Evolutionary conservation across 2,329 filamentous ascomycete genomes (phyloP).

Genomic region (Geoglossum cookeanum): DNA sequence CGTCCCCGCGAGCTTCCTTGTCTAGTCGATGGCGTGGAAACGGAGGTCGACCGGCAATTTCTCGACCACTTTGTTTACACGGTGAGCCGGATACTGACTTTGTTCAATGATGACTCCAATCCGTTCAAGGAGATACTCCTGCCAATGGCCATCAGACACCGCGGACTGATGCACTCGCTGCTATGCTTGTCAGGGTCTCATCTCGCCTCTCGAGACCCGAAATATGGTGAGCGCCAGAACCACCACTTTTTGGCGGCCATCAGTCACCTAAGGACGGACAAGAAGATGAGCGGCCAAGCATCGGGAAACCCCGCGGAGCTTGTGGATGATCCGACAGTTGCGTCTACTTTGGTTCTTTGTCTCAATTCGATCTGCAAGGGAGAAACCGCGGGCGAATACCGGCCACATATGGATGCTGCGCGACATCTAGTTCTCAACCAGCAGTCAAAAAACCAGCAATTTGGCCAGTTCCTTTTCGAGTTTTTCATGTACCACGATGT

Average conservation of each 20-base stretch:
- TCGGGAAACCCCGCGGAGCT: constrained; percentile 18
- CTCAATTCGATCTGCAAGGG: constrained; percentile 42
- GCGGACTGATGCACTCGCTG: constrained; percentile 78
- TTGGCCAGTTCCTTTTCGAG: constrained; percentile 51
- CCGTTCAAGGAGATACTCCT: constrained; percentile 68
- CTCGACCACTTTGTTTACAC: constrained; percentile 67
- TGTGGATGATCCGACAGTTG: constrained; percentile 39
- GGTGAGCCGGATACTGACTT: constrained; percentile 61
- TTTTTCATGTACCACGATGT: constrained; percentile 73
- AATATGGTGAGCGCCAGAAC: constrained; percentile 33
- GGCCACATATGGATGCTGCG: constrained; percentile 61
- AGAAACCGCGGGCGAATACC: constrained; percentile 47
- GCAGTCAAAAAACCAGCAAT: constrained; percentile 43
- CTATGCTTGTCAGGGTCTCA: constrained; percentile 70
- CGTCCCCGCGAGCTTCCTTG: background rate
- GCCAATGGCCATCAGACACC: constrained; percentile 60
- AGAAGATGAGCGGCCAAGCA: constrained; percentile 9
- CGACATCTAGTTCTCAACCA: constrained; percentile 46
- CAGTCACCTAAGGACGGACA: constrained; percentile 19
- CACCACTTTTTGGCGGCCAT: constrained; percentile 31
- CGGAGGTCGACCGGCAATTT: constrained; percentile 57
- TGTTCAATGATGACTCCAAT: constrained; percentile 64
- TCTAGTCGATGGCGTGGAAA: constrained; percentile 68
- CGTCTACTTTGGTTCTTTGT: constrained; percentile 38
- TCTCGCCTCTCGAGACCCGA: constrained; percentile 31